Evolutionary conservation across 768 basidiomycete species (phyloP), one percentile per base, ranked within the genome.

Genomic region (Lactarius trivialis): DNA sequence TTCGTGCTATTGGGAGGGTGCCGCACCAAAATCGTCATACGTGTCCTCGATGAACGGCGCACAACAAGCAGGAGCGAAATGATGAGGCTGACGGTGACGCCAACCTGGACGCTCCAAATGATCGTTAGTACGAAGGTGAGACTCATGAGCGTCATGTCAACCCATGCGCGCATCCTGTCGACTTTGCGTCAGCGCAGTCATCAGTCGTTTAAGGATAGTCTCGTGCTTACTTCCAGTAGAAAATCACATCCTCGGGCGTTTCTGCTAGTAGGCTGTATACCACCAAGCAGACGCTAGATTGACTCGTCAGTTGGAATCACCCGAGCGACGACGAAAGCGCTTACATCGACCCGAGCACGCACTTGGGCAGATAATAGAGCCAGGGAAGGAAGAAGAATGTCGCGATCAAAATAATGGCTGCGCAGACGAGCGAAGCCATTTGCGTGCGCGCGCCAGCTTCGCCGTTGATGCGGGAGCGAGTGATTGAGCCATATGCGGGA

Each of bases 401-500:
- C 1, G 90, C 85, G 15, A 95, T 77, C 17, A 99, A 76, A 19
- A 96, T 84, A 28, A 93, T 72, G 0, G 68, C 76, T 0, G 89
- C 86, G 60, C 89, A 88, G 37, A 94, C 79, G 21, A 97, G 73
- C 2, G 91, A 89, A 26, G 90, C 85, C 84, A 98, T 87, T 72
- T 98, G 96, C 1, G 93, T 91, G 33, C 89, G 81, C 4, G 84
- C 92, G 32, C 96, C 96, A 14, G 91, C 85, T 62, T 92, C 89
- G 5, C 87, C 93, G 68, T 94, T 97, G 54, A 97, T 88, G n/a
- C 89, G 81, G 4, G 91, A 91, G 65, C 91, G 81, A 1, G 97
- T 93, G 66, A 98, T 93, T 5, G 91, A 92, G 2, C 96, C 97
- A 71, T 87, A 97, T 0, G 93, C 92, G 4, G 95, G 94, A 2